Conservation (phyloP, 2,329 filamentous ascomycete species). For the Alternaria arbusti region DNA sequence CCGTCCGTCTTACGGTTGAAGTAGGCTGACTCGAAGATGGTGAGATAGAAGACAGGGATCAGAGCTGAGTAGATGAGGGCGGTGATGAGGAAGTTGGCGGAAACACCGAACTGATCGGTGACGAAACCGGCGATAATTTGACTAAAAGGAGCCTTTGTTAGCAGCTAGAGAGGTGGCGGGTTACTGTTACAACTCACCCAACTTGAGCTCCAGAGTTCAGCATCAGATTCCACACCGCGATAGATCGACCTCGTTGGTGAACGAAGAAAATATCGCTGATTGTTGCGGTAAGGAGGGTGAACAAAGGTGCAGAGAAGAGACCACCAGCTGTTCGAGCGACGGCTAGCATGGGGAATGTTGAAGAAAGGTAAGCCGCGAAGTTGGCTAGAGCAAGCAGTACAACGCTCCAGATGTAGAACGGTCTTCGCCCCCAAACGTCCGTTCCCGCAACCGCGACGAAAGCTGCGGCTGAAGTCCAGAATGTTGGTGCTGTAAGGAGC, state of each 20-base stretch:
- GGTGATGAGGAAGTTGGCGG: conserved; percentile 15
- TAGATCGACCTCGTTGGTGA: conserved; percentile 16
- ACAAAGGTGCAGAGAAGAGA: conserved; percentile 17
- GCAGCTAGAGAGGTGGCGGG: background rate
- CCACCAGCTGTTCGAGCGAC: conserved; percentile 15
- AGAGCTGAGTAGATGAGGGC: conserved; percentile 11
- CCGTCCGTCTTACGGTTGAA: conserved; percentile 8
- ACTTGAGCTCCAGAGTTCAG: conserved; percentile 18
- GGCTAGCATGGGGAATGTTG: conserved; percentile 14
- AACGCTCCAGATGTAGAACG: conserved; percentile 15
- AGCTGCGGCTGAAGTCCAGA: conserved; percentile 19
- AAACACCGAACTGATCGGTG: conserved; percentile 15
- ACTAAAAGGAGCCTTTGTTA: background rate
- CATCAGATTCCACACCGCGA: conserved; percentile 20
- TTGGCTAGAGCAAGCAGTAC: conserved; percentile 14
- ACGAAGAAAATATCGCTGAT: conserved; percentile 22
- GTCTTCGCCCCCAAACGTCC: conserved; percentile 17
- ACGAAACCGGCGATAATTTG: conserved; percentile 13
- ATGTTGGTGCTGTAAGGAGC: conserved; percentile 19
- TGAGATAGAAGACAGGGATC: conserved; percentile 15
- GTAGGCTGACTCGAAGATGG: conserved; percentile 18
- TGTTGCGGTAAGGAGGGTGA: conserved; percentile 17
- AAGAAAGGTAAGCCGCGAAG: conserved; percentile 11
- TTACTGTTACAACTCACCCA: conserved; percentile 6
- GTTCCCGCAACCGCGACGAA: conserved; percentile 16